Evolutionary conservation across 2,329 filamentous ascomycete species (phyloP), one percentile per base, ranked within the genome.

Genomic region (Phyllosticta ampelicida): DNA sequence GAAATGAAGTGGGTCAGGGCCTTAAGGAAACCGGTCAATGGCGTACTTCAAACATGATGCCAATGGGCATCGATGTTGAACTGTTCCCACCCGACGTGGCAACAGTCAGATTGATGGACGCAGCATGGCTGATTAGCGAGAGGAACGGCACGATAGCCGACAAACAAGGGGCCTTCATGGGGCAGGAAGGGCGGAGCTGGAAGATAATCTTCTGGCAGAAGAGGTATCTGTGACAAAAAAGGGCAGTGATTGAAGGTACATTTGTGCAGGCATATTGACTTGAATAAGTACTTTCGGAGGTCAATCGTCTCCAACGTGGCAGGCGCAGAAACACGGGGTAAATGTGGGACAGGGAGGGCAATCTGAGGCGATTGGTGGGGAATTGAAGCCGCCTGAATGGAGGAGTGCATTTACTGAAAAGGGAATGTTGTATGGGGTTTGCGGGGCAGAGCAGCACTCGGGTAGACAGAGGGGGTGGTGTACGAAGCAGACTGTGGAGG

Each of bases 41-140:
- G 19, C 58, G 51, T 61, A 73, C 71, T 65, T 75, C 74, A 56
- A 71, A 71, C 68, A 76, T 74, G n/a, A 76, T 64, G 1, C 74
- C 74, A 66, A 75, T 76, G 56, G 72, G 66, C 10, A 71, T 63
- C 9, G 72, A 66, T 21, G 67, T 72, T 2, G 74, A 68, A 5
- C 68, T 65, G 64, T 76, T 77, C 19, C 74, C 73, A 8, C 70
- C 68, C 49, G 55, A 60, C 19, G 65, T 64, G 21, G 58, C 55
- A 16, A 69, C 67, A 1, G 54, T 63, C 58, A 69, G 59, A 44
- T 60, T 62, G 56, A 56, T 51, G 9, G 48, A 49, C 16, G 49
- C 21, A 19, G 36, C 55, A 56, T 36, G 19, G 2, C 29, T 21
- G 28, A 30, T 30, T 13, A 56, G 48, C n/a, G 49, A 18, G 11